Percentiles rank a stretch among this genome's conserved stretches.
These are phyloP conservation scores for Flaveria robusta DNA, from an alignment of 129 eudicot genomes.

Conservation along the genomic window DNA sequence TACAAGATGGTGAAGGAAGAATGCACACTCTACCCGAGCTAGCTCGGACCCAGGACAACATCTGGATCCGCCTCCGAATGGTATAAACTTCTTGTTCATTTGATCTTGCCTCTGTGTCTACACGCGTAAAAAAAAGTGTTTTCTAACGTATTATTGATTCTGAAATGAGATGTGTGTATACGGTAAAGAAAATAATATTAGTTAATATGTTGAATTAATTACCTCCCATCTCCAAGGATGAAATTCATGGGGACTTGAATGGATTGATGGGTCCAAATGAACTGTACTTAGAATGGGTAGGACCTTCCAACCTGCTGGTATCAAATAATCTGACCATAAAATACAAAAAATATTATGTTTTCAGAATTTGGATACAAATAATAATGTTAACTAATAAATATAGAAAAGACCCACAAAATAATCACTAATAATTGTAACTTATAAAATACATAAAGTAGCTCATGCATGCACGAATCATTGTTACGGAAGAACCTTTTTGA, in stretches of 20 bases:
- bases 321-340: conserved; percentile 55
- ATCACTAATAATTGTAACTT: conserved; percentile 26
- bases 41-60: conserved; percentile 86
- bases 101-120: conserved; percentile 54
- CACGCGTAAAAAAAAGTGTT: neutral
- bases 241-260: conserved; percentile 63
- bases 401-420: conserved; percentile 30
- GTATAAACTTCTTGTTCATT: conserved; percentile 69
- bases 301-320: conserved; percentile 94
- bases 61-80: conserved; percentile 86
- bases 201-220: neutral
- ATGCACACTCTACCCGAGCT: conserved; percentile 79
- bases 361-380: conserved; percentile 23
- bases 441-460: conserved; percentile 36
- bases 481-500: conserved; percentile 30
- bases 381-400: conserved; percentile 11
- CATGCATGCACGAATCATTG: conserved; percentile 55
- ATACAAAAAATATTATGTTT: conserved; percentile 20
- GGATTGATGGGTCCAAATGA: conserved; percentile 75
- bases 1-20: conserved; percentile 84
- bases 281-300: conserved; percentile 85
- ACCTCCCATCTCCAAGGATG: conserved; percentile 95
- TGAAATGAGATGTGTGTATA: neutral
- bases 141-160: neutral
- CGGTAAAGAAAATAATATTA: neutral